Base-by-base conservation (phyloP, 495 filamentous ascomycete genomes). In the Parathielavia appendiculata region DNA sequence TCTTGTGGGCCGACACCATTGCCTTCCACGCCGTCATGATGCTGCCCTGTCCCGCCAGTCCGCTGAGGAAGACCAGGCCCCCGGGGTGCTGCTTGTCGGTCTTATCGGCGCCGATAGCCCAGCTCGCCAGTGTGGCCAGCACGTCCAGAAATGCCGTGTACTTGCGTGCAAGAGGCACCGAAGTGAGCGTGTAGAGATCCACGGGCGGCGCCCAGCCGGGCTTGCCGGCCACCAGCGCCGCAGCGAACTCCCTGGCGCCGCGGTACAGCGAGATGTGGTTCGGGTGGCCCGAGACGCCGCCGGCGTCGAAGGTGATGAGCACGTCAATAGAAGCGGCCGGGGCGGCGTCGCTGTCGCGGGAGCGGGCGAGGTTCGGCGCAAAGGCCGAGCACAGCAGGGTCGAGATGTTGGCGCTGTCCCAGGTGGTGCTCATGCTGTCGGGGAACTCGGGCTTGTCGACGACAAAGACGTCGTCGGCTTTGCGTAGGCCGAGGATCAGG, bases 191-290 rank as follows among this genome's bases (percentile, higher is more conserved):
- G 69, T 96, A 97, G 0, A 96, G 71, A 30, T 88, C 83, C 1
- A 95, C 83, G 0, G 91, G 90, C 58, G 83, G 81, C 5, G 79
- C 70, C 76, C 86, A 92, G 0, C 86, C 88, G 13, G 76, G 67
- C 64, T 83, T 83, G 23, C 78, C 78, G 19, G 80, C 81, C 75
- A 83, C 82, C 12, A 91, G 75, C 14, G 68, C 62, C n/a, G 72
- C 75, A 26, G 87, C 71, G 69, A 92, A 98, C 32, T 79, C 67
- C n/a, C 80, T 74, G 10, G 91, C 90, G 43, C 92, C 93, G 64
- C 89, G 80, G 67, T 90, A 90, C 0, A 96, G 82, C 4, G 88
- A 88, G 45, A 88, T 88, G 72, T 98, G 93, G 72, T 98, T 98
- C 13, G 89, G 87, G 71, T 98, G 93, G 40, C 79, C 78, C 54